Evolutionary conservation across 441 rosid genomes (phyloP).

Genomic region (Capsella rubella): DNA sequence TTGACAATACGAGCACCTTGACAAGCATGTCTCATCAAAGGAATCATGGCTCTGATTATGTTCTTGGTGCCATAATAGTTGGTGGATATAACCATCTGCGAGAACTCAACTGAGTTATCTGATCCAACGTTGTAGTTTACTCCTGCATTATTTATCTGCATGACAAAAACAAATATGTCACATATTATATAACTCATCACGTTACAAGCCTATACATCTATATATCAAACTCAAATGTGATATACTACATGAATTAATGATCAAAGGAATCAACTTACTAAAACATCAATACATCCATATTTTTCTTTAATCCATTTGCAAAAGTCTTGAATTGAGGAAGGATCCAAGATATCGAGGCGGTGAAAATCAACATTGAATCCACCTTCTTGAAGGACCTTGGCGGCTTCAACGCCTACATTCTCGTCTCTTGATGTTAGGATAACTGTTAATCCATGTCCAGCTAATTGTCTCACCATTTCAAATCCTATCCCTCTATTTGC

Average conservation of each 20-base stretch:
- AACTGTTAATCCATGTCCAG: constrained; percentile 82
- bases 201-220: neutral
- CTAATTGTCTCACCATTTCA: constrained; percentile 90
- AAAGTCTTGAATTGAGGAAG: constrained; percentile 63
- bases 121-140: constrained; percentile 79
- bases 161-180: neutral
- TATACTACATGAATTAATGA: neutral
- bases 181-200: neutral
- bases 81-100: constrained; percentile 67
- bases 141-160: constrained; percentile 94
- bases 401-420: constrained; percentile 79
- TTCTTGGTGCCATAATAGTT: constrained; percentile 88
- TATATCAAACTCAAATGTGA: neutral
- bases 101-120: constrained; percentile 72
- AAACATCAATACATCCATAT: constrained; percentile 72
- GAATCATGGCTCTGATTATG: constrained; percentile 79
- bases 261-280: constrained; percentile 53
- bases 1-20: constrained; percentile 85
- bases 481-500: constrained; percentile 93
- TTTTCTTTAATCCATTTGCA: constrained; percentile 63
- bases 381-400: constrained; percentile 78
- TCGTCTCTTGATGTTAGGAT: constrained; percentile 78
- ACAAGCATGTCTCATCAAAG: constrained; percentile 76
- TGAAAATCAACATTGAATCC: constrained; percentile 78
- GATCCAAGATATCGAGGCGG: constrained; percentile 74